These are phyloP conservation scores for Aspergillus incahuasiensis DNA, from an alignment of 495 filamentous ascomycete species.

Conservation along the genomic window DNA sequence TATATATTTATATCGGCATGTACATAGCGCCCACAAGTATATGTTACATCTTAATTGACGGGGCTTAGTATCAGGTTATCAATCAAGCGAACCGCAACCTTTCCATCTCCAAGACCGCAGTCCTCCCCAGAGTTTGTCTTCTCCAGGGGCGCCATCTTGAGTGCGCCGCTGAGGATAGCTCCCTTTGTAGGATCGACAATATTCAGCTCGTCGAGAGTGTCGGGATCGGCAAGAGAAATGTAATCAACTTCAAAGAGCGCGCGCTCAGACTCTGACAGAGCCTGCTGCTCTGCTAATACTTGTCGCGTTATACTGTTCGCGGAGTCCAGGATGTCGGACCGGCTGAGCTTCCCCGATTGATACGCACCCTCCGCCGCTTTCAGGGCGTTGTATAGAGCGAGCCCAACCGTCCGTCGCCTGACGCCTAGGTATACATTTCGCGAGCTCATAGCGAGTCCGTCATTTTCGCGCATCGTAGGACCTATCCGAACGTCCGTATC, in stretches of 20 bases:
- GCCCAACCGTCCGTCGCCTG: constrained; percentile 64
- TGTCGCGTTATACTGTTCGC: constrained; percentile 51
- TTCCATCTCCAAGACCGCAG: constrained; percentile 61
- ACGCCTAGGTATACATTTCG: constrained; percentile 88
- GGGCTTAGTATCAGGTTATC: constrained; percentile 82
- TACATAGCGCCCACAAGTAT: too few relatives aligned
- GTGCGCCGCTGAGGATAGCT: constrained; percentile 79
- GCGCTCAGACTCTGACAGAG: constrained; percentile 55
- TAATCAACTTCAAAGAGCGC: constrained; percentile 83
- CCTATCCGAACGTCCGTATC: constrained; percentile 69
- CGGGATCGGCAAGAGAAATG: constrained; percentile 77
- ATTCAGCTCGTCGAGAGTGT: constrained; percentile 72
- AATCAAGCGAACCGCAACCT: constrained; percentile 77
- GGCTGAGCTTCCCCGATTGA: constrained; percentile 46
- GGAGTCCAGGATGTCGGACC: constrained; percentile 63
- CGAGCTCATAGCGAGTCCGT: constrained; percentile 90
- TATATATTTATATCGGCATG: constrained; percentile 1
- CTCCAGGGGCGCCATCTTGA: constrained; percentile 85
- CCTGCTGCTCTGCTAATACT: constrained; percentile 56
- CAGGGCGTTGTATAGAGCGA: constrained; percentile 64
- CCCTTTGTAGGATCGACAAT: constrained; percentile 62
- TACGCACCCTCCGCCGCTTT: constrained; percentile 67
- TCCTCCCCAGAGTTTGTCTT: constrained; percentile 63
- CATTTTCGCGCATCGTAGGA: constrained; percentile 67
- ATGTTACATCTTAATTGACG: constrained; percentile 10